Conservation (phyloP, 441 rosid species). For the Corymbia calophylla region DNA sequence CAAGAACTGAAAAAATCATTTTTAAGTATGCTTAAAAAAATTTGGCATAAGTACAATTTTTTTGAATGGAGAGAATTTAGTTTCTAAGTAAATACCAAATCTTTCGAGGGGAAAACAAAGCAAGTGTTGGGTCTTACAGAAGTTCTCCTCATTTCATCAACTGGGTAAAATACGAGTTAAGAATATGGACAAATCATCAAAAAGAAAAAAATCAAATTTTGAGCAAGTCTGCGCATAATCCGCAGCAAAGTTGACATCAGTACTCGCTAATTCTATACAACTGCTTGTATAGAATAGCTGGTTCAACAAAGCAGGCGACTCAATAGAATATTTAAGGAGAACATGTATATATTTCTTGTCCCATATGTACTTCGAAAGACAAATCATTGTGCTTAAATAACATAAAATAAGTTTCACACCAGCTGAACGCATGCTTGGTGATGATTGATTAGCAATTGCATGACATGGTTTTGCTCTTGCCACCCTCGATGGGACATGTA, state of each 20-base stretch:
- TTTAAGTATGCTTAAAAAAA: neutral
- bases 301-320: neutral
- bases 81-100: neutral
- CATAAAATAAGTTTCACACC: neutral
- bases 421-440: neutral
- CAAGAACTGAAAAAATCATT: neutral
- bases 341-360: too few species aligned
- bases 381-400: neutral
- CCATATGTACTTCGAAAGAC: neutral
- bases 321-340: neutral
- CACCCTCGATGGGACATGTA: neutral
- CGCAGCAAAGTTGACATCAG: neutral
- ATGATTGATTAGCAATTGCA: neutral
- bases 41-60: neutral
- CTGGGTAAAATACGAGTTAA: neutral
- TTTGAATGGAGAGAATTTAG: neutral
- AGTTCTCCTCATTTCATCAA: neutral
- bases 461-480: neutral
- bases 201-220: rapidly evolving
- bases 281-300: neutral
- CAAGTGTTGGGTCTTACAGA: neutral
- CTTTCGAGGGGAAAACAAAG: neutral
- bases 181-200: neutral
- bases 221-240: neutral
- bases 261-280: neutral